phyloP scores from a whole-genome alignment of 495 filamentous ascomycete species.

The Amphirosellinia nigrospora region DNA sequence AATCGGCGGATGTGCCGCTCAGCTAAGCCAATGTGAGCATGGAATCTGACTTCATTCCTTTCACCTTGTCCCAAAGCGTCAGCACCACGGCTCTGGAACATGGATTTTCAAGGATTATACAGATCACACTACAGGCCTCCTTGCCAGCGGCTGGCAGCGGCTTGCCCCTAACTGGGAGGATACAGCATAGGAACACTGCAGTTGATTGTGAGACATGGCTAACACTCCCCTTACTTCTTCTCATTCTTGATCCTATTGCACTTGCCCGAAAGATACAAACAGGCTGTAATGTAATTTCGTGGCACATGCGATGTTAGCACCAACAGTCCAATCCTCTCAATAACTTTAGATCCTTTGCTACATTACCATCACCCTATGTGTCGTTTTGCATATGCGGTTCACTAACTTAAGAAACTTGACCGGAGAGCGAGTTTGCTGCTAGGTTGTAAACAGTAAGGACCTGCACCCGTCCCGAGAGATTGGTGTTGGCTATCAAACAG shows the following conservation, averaged over 20 bases:
- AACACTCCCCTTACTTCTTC: slow-evolving; percentile 4
- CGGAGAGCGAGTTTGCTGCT: slow-evolving; percentile 16
- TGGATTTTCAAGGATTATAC: background rate
- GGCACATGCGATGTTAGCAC: slow-evolving; percentile 14
- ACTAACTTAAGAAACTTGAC: background rate
- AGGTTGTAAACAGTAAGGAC: background rate
- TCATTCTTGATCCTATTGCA: background rate
- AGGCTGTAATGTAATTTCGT: slow-evolving; percentile 15
- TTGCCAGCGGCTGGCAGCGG: slow-evolving; percentile 18
- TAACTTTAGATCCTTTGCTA: slow-evolving; percentile 10
- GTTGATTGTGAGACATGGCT: background rate
- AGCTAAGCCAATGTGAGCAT: background rate
- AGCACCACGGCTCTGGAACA: slow-evolving; percentile 18
- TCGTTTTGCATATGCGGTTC: slow-evolving; percentile 2
- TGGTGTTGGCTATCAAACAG: slow-evolving; percentile 7
- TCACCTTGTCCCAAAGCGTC: slow-evolving; percentile 18
- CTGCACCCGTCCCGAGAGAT: slow-evolving; percentile 6
- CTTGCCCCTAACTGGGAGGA: background rate
- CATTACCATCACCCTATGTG: slow-evolving; percentile 15
- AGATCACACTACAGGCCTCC: slow-evolving; percentile 1
- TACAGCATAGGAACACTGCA: background rate
- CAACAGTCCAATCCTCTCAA: slow-evolving; percentile 8
- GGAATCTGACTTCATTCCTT: background rate
- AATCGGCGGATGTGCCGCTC: slow-evolving; percentile 17
- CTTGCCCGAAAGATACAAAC: background rate